A percentile compares a stretch with the other conserved stretches of the same genome.
Evolutionary conservation across 2,329 filamentous ascomycete species (phyloP).

Genomic region (Neurospora sp.): DNA sequence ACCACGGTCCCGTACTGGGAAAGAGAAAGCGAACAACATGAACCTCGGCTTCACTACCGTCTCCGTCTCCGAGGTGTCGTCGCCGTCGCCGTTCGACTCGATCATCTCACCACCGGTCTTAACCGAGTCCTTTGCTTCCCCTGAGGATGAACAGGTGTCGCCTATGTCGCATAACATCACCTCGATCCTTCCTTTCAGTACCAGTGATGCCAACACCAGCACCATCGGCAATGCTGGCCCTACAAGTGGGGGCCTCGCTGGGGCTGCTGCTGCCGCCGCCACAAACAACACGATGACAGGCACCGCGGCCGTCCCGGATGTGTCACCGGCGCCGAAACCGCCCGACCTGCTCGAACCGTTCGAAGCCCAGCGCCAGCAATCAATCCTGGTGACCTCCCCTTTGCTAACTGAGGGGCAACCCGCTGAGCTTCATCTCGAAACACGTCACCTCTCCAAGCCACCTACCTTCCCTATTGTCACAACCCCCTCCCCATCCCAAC

Average conservation of each 20-base stretch:
- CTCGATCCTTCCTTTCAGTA: background rate
- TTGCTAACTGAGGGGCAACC: background rate
- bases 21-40: background rate
- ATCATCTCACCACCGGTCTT: background rate
- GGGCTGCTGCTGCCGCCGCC: background rate
- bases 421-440: background rate
- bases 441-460: background rate
- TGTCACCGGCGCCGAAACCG: background rate
- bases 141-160: background rate
- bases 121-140: background rate
- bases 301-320: background rate
- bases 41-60: background rate
- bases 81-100: background rate
- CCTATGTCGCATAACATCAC: background rate
- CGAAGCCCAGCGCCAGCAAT: background rate
- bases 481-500: background rate
- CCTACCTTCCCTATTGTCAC: background rate
- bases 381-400: background rate
- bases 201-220: background rate
- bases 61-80: background rate
- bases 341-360: background rate
- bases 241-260: background rate
- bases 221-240: background rate
- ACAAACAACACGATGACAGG: background rate
- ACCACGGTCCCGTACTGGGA: background rate